phyloP scores from a whole-genome alignment of 225 moss, liverwort and hornwort species.

The Rhytidiadelphus loreus region DNA sequence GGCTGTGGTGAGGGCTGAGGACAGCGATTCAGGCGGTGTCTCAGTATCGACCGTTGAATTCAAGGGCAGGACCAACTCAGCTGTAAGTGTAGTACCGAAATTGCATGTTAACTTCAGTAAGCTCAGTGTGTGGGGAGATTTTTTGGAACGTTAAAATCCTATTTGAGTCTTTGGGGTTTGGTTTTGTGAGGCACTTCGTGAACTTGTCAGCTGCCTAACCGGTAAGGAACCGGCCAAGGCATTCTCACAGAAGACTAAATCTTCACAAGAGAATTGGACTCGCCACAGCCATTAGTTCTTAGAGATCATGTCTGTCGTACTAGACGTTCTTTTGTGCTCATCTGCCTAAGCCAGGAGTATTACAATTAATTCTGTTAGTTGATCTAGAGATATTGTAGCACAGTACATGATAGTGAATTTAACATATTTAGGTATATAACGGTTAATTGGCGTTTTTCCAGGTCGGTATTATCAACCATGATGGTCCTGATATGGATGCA shows the following conservation, averaged over 20 bases:
- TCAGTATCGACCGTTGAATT: conserved; percentile 9
- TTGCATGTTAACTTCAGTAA: neutral
- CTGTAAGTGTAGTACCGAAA: conserved; percentile 5
- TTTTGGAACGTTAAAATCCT: neutral
- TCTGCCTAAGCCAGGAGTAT: neutral
- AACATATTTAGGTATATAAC: neutral
- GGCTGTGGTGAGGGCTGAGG: neutral
- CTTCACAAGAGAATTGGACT: neutral
- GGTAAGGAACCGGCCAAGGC: neutral
- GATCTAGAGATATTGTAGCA: neutral
- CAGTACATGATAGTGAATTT: neutral
- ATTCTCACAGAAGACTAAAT: neutral
- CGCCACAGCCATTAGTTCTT: neutral
- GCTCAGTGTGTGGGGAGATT: neutral
- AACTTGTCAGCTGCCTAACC: neutral
- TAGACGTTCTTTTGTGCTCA: neutral
- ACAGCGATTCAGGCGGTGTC: neutral
- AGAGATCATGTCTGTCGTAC: neutral
- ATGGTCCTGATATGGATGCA: neutral
- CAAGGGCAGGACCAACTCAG: conserved; percentile 5
- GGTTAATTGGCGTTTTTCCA: neutral
- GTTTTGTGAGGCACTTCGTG: neutral
- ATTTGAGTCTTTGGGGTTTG: neutral
- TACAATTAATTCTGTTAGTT: neutral
- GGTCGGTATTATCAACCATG: neutral